These are phyloP conservation scores for Vachellia pachyceras DNA, from an alignment of 306 rosid species.

Conservation along the genomic window DNA sequence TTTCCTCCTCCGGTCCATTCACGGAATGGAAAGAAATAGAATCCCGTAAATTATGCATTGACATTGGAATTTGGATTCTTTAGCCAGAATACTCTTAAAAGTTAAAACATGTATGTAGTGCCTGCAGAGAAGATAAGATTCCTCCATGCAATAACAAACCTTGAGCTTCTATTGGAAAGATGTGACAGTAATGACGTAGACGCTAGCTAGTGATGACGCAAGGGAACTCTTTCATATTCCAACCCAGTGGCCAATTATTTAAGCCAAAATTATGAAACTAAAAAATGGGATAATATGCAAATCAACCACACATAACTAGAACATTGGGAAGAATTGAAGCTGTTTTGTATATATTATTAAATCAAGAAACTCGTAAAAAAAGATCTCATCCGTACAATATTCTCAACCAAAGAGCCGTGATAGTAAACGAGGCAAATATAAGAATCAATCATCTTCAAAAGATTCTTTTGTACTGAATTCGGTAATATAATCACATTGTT, in stretches of 20 bases:
- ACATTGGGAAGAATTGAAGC: background rate
- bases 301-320: background rate
- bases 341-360: background rate
- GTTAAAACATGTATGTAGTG: background rate
- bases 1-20: conserved; percentile 16
- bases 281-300: background rate
- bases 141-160: conserved; percentile 46
- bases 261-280: background rate
- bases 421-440: conserved; percentile 10
- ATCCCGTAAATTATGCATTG: conserved; percentile 23
- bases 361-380: background rate
- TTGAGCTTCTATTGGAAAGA: conserved; percentile 21
- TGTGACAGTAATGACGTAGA: conserved; percentile 32
- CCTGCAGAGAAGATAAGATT: background rate
- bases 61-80: conserved; percentile 26
- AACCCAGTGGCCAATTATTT: background rate
- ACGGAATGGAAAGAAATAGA: conserved; percentile 51
- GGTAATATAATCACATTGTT: conserved; percentile 66
- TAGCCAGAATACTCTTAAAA: conserved; percentile 9
- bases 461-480: conserved; percentile 46
- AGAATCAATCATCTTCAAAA: conserved; percentile 44
- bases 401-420: conserved; percentile 5
- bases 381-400: conserved; percentile 13
- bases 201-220: background rate
- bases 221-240: background rate